Percentiles rank a stretch among this genome's conserved stretches.
Conservation (phyloP, 1,284 basidiomycete genomes). For the Pseudozyma tsukubaensis region DNA sequence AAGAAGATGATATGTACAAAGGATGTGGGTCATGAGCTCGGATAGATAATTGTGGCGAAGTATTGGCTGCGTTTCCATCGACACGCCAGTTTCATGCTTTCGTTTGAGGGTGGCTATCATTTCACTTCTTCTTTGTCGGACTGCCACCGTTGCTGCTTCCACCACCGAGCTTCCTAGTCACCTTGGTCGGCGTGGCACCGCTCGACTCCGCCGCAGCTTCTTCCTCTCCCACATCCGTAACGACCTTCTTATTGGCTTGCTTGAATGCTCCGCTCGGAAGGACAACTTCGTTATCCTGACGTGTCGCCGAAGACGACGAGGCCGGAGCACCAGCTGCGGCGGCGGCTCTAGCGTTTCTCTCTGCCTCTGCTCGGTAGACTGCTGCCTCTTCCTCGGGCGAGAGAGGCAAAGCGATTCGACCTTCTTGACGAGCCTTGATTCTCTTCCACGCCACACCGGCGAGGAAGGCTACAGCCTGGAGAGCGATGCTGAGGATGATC, state of each 20-base stretch:
- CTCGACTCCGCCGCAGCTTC: constrained; percentile 41
- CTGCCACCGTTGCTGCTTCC: constrained; percentile 7
- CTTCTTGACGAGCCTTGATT: constrained; percentile 50
- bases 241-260: constrained; percentile 8
- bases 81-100: no score
- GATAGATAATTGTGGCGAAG: no score
- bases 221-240: constrained; percentile 29
- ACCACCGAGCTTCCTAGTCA: constrained; percentile 41
- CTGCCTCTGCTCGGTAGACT: constrained; percentile 34
- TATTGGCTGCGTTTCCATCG: no score
- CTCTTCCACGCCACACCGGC: constrained; percentile 56
- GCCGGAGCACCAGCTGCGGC: constrained; percentile 5
- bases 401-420: constrained; percentile 50
- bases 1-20: no score
- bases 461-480: constrained; percentile 48
- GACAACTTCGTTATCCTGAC: background rate
- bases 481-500: constrained; percentile 51
- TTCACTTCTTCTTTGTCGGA: constrained; percentile 38
- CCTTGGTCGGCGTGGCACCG: constrained; percentile 38
- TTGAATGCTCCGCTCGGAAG: background rate
- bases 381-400: constrained; percentile 52
- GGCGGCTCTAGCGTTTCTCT: constrained; percentile 28
- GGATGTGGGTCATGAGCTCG: no score
- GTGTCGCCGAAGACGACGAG: background rate
- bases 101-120: background rate